Evolutionary conservation across 495 filamentous ascomycete species (phyloP).

Genomic region (Margaritispora aquatica): DNA sequence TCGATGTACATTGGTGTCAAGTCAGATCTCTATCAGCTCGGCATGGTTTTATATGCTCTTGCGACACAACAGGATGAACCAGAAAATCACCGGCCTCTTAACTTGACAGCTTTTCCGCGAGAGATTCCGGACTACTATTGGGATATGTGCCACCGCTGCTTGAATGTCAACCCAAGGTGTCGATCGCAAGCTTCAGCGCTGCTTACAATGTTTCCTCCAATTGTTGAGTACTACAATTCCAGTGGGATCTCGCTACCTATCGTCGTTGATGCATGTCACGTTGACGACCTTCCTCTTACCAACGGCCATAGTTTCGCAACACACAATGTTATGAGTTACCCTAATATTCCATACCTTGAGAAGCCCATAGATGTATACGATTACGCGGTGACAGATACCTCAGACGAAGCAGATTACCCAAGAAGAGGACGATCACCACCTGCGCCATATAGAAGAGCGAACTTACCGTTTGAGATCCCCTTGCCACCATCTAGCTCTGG

Average conservation of each 20-base stretch:
- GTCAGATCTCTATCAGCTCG: constrained; percentile 89
- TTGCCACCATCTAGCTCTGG: constrained; percentile 13
- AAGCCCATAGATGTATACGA: constrained; percentile 12
- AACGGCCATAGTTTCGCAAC: constrained; percentile 1
- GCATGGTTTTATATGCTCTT: constrained; percentile 95
- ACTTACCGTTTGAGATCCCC: constrained; percentile 12
- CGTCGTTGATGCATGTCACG: constrained; percentile 17
- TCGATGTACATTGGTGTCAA: constrained; percentile 99
- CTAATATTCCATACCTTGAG: neutral
- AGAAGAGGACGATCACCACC: constrained; percentile 22
- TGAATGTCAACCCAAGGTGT: constrained; percentile 43
- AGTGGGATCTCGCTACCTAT: constrained; percentile 8
- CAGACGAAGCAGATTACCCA: constrained; percentile 18
- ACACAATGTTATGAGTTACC: neutral
- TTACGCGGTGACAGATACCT: constrained; percentile 19
- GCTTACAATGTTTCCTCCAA: constrained; percentile 19
- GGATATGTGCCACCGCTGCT: constrained; percentile 50
- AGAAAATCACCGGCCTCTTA: constrained; percentile 72
- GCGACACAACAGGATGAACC: constrained; percentile 86
- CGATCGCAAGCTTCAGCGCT: constrained; percentile 19
- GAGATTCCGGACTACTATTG: constrained; percentile 54
- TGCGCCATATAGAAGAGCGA: neutral
- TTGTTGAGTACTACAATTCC: constrained; percentile 8
- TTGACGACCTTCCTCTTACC: neutral
- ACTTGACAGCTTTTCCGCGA: constrained; percentile 29